These are phyloP conservation scores for Buxus sempervirens DNA, from an alignment of 164 flowering plant genomes.

Conservation along the genomic window DNA sequence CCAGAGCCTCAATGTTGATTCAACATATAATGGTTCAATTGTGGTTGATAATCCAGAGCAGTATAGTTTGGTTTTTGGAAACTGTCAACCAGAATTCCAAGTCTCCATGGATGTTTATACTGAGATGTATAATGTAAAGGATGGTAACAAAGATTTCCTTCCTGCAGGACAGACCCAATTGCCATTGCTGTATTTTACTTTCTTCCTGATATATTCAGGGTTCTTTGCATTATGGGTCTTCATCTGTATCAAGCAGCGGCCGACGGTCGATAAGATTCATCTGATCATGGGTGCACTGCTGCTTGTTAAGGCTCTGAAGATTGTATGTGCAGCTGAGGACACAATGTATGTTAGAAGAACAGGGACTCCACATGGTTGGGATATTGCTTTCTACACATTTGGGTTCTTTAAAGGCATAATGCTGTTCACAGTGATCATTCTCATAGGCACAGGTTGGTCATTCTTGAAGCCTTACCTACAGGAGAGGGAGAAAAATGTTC, in stretches of 20 bases:
- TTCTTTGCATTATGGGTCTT: slow-evolving; percentile 24
- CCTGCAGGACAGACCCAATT: slow-evolving; percentile 32
- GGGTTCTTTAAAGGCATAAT: slow-evolving; percentile 37
- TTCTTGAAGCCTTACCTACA: slow-evolving; percentile 42
- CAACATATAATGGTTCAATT: slow-evolving; percentile 17
- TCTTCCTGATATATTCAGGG: slow-evolving; percentile 20
- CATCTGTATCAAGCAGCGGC: slow-evolving; percentile 25
- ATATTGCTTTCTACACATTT: slow-evolving; percentile 34
- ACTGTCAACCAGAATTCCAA: slow-evolving; percentile 38
- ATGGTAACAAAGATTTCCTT: slow-evolving; percentile 27
- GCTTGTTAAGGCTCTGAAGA: slow-evolving; percentile 28
- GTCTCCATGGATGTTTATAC: slow-evolving; percentile 36
- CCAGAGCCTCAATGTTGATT: not conserved
- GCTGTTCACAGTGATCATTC: slow-evolving; percentile 40
- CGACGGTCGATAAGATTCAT: slow-evolving; percentile 31
- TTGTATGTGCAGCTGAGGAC: slow-evolving; percentile 42
- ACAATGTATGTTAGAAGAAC: slow-evolving; percentile 24
- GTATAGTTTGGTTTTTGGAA: slow-evolving; percentile 37
- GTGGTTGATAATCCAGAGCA: slow-evolving; percentile 26
- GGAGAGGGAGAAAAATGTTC: slow-evolving; percentile 35
- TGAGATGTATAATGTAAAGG: slow-evolving; percentile 32
- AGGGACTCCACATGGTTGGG: slow-evolving; percentile 47
- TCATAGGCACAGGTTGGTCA: slow-evolving; percentile 50
- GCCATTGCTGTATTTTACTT: slow-evolving; percentile 25
- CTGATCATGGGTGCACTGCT: slow-evolving; percentile 35